A percentile compares a stretch with the other conserved stretches of the same genome.
Conservation (phyloP, 495 filamentous ascomycete genomes). For the Annulohypoxylon bovei region DNA sequence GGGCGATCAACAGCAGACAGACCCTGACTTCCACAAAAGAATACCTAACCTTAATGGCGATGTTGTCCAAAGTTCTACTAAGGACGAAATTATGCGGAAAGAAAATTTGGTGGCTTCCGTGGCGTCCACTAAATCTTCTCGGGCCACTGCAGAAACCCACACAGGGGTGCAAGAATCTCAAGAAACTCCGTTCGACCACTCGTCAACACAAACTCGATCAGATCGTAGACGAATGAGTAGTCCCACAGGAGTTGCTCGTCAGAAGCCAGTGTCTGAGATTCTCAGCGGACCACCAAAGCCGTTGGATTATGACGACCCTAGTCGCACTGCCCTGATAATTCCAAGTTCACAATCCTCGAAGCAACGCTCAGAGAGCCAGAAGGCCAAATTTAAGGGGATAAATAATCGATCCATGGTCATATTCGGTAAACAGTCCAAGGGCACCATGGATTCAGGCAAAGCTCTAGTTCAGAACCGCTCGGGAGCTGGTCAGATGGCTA, state of each 20-base stretch:
- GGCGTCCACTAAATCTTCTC: conserved; percentile 13
- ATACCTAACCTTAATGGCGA: not conserved
- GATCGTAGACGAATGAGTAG: conserved; percentile 63
- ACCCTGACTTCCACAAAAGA: not conserved
- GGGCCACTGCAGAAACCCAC: conserved; percentile 2
- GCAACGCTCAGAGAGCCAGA: conserved; percentile 51
- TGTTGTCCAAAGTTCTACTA: not conserved
- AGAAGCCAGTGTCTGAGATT: conserved; percentile 79
- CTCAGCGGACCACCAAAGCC: conserved; percentile 69
- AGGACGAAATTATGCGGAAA: conserved; percentile 16
- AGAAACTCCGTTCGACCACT: conserved; percentile 9
- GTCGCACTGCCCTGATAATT: conserved; percentile 48
- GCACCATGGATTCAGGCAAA: conserved; percentile 41
- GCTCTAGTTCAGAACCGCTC: conserved; percentile 44
- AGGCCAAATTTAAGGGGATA: conserved; percentile 70
- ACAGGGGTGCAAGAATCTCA: conserved; percentile 20
- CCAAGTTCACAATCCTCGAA: conserved; percentile 53
- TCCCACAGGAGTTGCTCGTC: conserved; percentile 71
- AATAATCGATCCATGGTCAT: conserved; percentile 81
- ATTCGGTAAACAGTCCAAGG: conserved; percentile 69
- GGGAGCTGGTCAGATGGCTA: conserved; percentile 54
- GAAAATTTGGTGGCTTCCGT: conserved; percentile 22
- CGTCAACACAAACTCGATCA: conserved; percentile 29
- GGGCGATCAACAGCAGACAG: conserved; percentile 11
- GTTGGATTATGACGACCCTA: conserved; percentile 43